A percentile compares a stretch with the other conserved stretches of the same genome.
Conservation (phyloP, 2,329 filamentous ascomycete genomes). For the Colletotrichum tropicale region DNA sequence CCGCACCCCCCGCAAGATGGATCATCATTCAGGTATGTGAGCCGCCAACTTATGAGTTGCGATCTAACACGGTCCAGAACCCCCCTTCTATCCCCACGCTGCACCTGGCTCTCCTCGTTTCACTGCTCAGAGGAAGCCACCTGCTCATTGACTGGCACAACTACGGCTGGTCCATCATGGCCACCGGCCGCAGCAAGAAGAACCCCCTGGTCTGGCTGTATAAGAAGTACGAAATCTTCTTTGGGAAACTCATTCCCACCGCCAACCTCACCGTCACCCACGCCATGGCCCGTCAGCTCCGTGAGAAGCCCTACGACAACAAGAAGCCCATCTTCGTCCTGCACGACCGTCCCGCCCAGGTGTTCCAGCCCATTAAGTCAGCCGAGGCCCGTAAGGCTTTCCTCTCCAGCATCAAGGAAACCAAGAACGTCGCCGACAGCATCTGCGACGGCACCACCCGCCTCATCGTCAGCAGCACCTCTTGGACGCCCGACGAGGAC, state of each 20-base stretch:
- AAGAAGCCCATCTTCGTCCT: slow-evolving; percentile 70
- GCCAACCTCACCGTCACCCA: slow-evolving; percentile 88
- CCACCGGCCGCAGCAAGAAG: slow-evolving; percentile 55
- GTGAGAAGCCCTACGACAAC: slow-evolving; percentile 66
- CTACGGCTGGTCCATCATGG: slow-evolving; percentile 94
- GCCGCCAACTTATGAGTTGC: background rate
- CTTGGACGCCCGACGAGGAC: slow-evolving; percentile 97
- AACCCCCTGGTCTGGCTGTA: slow-evolving; percentile 83
- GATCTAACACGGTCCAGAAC: slow-evolving; percentile 60
- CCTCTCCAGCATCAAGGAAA: slow-evolving; percentile 69
- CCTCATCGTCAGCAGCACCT: slow-evolving; percentile 90
- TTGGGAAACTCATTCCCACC: slow-evolving; percentile 70
- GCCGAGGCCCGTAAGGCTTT: slow-evolving; percentile 55
- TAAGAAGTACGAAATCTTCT: slow-evolving; percentile 75
- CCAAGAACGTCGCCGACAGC: slow-evolving; percentile 60
- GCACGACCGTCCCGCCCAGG: slow-evolving; percentile 83
- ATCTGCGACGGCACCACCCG: slow-evolving; percentile 64
- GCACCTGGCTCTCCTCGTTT: slow-evolving; percentile 73
- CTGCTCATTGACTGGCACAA: slow-evolving; percentile 99
- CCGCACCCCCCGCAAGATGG: slow-evolving; percentile 77
- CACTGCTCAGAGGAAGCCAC: slow-evolving; percentile 77
- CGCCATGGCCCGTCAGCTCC: slow-evolving; percentile 82
- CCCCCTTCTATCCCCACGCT: slow-evolving; percentile 94
- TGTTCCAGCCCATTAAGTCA: slow-evolving; percentile 75
- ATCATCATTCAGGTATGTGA: slow-evolving; percentile 76